phyloP scores from a whole-genome alignment of 306 rosid species.

The Sophora flavescens region DNA sequence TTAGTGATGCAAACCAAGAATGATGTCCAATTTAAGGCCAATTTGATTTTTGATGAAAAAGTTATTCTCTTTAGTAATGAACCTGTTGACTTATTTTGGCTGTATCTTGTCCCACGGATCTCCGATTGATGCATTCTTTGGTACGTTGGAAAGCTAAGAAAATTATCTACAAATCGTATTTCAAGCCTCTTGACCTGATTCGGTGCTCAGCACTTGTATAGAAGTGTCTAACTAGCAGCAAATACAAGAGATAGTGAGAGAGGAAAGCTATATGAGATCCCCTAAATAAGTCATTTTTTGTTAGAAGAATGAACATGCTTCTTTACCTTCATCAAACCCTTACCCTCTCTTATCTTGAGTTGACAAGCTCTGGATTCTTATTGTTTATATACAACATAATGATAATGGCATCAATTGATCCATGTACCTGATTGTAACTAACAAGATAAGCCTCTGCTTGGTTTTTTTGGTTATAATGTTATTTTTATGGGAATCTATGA shows the following conservation, averaged over 20 bases:
- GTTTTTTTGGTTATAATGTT: neutral
- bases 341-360: constrained; percentile 10
- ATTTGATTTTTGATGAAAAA: too few relatives aligned
- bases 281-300: neutral
- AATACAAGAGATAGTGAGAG: neutral
- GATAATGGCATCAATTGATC: constrained; percentile 23
- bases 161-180: too few relatives aligned
- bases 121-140: too few relatives aligned
- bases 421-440: neutral
- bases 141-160: too few relatives aligned
- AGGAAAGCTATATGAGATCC: neutral
- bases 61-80: too few relatives aligned
- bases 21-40: too few relatives aligned
- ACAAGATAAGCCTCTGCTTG: neutral
- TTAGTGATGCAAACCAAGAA: too few relatives aligned
- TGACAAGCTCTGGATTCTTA: neutral
- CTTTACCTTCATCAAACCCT: neutral
- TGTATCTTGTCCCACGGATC: too few relatives aligned
- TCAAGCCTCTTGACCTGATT: too few relatives aligned
- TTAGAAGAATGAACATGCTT: constrained; percentile 7
- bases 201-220: neutral
- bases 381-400: neutral
- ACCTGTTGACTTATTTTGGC: too few relatives aligned
- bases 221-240: constrained; percentile 19
- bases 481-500: constrained; percentile 1